These are phyloP conservation scores for Coffea eugenioides DNA, from an alignment of 257 asterid genomes.

Conservation along the genomic window DNA sequence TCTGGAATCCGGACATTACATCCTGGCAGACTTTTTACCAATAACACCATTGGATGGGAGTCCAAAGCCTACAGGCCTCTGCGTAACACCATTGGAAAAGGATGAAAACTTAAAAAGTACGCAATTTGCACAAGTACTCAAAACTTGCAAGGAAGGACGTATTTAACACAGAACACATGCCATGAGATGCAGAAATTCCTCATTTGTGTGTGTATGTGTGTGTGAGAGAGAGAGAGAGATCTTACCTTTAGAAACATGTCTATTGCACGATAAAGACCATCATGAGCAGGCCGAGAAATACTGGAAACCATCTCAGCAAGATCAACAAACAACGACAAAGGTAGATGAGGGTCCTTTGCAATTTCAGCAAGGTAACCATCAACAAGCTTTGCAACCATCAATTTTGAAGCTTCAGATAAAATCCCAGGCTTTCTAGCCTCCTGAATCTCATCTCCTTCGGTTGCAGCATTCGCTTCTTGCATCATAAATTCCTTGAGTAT, in stretches of 20 bases:
- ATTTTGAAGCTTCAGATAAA: conserved; percentile 91
- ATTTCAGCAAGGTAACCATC: conserved; percentile 86
- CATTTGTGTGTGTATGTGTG: not conserved
- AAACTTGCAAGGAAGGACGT: not conserved
- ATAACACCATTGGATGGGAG: not conserved
- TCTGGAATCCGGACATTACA: not conserved
- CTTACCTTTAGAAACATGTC: conserved; percentile 85
- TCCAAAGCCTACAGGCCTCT: not conserved
- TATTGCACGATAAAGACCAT: conserved; percentile 77
- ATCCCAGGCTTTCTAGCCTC: conserved; percentile 72
- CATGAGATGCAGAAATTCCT: not conserved
- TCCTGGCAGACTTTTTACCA: not conserved
- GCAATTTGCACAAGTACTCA: not conserved
- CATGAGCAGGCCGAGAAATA: conserved; percentile 73
- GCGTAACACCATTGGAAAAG: not conserved
- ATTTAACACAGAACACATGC: not conserved
- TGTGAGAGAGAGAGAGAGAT: not conserved
- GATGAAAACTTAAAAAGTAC: not conserved
- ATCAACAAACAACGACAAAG: conserved; percentile 52
- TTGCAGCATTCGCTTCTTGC: conserved; percentile 47
- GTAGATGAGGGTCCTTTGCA: conserved; percentile 76
- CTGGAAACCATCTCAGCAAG: conserved; percentile 76
- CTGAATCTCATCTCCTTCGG: conserved; percentile 55
- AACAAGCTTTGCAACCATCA: conserved; percentile 88
- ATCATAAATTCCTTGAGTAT: conserved; percentile 63